Evolutionary conservation across 805 yeast genomes (phyloP), one percentile per base, ranked within the genome.

Genomic region (Kluyveromyces wickerhamii): DNA sequence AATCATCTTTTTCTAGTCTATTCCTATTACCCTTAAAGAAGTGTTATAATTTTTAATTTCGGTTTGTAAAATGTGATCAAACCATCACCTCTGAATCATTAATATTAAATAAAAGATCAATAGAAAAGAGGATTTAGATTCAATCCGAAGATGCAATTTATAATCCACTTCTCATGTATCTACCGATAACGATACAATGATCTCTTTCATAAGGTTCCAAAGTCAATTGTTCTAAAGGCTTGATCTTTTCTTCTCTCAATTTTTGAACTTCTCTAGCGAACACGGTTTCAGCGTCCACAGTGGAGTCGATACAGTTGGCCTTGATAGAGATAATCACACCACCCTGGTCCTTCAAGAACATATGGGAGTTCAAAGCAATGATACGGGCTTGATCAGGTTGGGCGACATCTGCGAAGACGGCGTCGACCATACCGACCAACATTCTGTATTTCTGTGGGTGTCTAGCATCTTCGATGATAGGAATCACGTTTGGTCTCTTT

Each of bases 381-480:
- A 92, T 92, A 82, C 98, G 94, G 52, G 98, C 98, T 73, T 92
- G 98, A 71, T 92, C 98, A 28, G 98, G 98, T 73, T 92, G 98
- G 49, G 98, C 98, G 63, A 92, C 98, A 74, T 92, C 98, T 44
- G 98, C 98, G 60, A 92, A 92, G 42, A 92, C 97, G 61, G 78
- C 85, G 66, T 92, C 98, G 48, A 92, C 98, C 98, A 92, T 92
- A 57, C 96, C 95, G 45, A 92, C 73, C 55, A 92, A 76, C 98
- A 92, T 92, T 74, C 98, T 81, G 80, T 92, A 92, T 70, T 92
- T 92, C 66, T 92, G 98, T 59, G 98, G 98, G 71, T 92, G 98
- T 74, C 98, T 88, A 46, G 98, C 98, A 71, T 92, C 98, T 69
- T 92, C 98, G 63, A 92, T 88, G 66, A 92, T 92, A 57, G 98